Base-by-base conservation (phyloP, 2,329 filamentous ascomycete species). In the Botryotinia calthae region DNA sequence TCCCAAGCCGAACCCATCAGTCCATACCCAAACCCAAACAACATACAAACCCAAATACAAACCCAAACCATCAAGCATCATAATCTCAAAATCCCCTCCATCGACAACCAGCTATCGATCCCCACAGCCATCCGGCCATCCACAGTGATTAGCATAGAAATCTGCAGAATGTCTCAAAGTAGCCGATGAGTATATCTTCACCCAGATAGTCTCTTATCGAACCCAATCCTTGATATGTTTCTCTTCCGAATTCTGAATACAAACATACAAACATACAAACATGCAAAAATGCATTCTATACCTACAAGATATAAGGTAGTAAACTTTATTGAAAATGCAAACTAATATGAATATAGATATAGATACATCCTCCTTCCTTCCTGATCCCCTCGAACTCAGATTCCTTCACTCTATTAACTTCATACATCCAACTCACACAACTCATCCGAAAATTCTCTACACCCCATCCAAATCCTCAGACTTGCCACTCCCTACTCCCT, bases 111-210 rank as follows among this genome's bases (percentile, higher is more conserved):
- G 4, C 2, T 3, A 51, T 25, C 3, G 1, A 51, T 51, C 48
- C 1, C 10, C 10, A 51, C 2, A 51, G 10, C 25, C 16, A 48
- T 25, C 4, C 22, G 2, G 48, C 25, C 10, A 51, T 25, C 48
- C 2, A 12, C 10, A 51, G 4, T 3, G 48, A 0, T n/a, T n/a
- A n/a, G 25, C 12, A 51, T 1, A 51, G 0, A 25, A 1, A n/a
- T 7, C 12, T 51, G 48, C 48, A 51, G 12, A 51, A 51, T 6
- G 2, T 14, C n/a, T 51, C 12, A n/a, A 51, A 51, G 25, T 51
- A 51, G 12, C 48, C 4, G 48, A 7, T 51, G 48, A n/a, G 25
- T 14, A n/a, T 51, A 14, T 51, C 5, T 51, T n/a, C 25, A 51
- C 25, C n/a, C 0, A n/a, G 25, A 51, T 51, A 1, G 2, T 51